Evolutionary conservation across 176 grass and related monocot species (phyloP), one percentile per base, ranked within the genome.

Genomic region (Oropetium thomaeum): DNA sequence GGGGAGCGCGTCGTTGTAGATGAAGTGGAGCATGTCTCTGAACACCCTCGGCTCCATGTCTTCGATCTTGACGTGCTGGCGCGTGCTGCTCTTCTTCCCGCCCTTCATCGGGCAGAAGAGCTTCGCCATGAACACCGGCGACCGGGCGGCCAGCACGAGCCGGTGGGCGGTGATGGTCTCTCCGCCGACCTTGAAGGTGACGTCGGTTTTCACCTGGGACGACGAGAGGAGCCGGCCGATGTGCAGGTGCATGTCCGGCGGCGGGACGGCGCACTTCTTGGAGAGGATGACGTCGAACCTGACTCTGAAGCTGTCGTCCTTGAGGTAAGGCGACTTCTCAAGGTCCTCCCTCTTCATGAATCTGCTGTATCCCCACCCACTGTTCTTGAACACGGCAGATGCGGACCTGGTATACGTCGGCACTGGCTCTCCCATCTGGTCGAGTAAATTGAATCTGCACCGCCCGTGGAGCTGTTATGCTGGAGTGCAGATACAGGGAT

Each of bases 1-100:
- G n/a, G n/a, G n/a, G 30, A 86, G 27, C 7, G 39, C 15, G 57
- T 86, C n/a, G n/a, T 78, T 80, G 65, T 87, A 87, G 54, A 87
- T 75, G 79, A 81, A 87, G 38, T 70, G 62, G 10, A 81, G 78
- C 60, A 87, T 6, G 25, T 62, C 84, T 54, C 70, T 43, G 41
- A 87, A 87, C 9, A 58, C 63, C 14, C 39, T 31, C 2, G 78
- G 13, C 1, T 71, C 58, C 67, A 81, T 66, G 3, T 79, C 74
- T 3, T 71, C 3, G 15, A 84, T 70, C 10, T 0, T 4, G 10
- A 66, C 0, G 2, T 3, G n/a, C n/a, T n/a, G n/a, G n/a, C 0
- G 0, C 7, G 14, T 10, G 14, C 13, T 0, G 3, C n/a, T 7
- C 10, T 57, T 57, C 53, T 57, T n/a, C n/a, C n/a, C n/a, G n/a